phyloP scores from a whole-genome alignment of 169 alveolate genomes.

The Cryptosporidium sp. region DNA sequence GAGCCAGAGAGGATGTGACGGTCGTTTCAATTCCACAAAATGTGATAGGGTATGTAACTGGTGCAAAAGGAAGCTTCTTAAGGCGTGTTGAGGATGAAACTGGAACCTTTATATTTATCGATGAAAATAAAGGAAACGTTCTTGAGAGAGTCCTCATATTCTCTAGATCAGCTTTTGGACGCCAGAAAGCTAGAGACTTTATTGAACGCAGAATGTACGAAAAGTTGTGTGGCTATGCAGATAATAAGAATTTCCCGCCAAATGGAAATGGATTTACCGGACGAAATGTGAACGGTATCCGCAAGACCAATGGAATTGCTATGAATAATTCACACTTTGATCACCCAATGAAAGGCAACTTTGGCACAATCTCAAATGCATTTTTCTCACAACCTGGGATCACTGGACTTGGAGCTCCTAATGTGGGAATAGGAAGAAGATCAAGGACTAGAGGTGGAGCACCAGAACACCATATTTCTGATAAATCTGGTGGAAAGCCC shows the following conservation, averaged over 20 bases:
- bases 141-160: constrained; percentile 63
- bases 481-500: constrained; percentile 8
- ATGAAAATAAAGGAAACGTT: constrained; percentile 74
- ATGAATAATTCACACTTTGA: constrained; percentile 25
- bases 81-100: constrained; percentile 81
- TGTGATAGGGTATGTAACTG: constrained; percentile 81
- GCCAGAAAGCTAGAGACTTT: constrained; percentile 71
- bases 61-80: constrained; percentile 79
- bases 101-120: constrained; percentile 79
- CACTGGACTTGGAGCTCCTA: constrained; percentile 1
- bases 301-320: constrained; percentile 25
- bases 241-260: constrained; percentile 19
- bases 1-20: constrained; percentile 78
- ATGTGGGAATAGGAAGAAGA: constrained; percentile 28
- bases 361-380: constrained; percentile 4
- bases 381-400: constrained; percentile 29
- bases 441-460: constrained; percentile 40
- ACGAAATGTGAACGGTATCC: constrained; percentile 23
- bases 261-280: constrained; percentile 12
- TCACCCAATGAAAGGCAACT: background rate
- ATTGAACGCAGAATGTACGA: constrained; percentile 73
- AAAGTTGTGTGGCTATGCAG: constrained; percentile 70
- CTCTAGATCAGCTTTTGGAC: constrained; percentile 72
- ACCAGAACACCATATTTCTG: constrained; percentile 25
- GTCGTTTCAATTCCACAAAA: constrained; percentile 78